phyloP scores from a whole-genome alignment of 1,284 basidiomycete species.

The Pseudozyma pruni region DNA sequence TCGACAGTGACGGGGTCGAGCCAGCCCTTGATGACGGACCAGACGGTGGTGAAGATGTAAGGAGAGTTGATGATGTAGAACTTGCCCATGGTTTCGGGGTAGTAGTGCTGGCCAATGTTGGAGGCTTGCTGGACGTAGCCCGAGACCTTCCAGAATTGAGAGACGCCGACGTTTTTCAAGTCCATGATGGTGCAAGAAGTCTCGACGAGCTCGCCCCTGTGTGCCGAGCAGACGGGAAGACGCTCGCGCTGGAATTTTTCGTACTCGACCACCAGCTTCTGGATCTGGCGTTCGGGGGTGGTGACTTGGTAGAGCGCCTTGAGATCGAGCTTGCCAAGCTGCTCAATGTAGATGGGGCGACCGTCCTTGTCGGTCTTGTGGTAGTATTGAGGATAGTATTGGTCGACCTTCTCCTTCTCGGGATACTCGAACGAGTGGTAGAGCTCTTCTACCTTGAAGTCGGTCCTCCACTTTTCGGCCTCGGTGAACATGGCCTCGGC shows the following conservation, averaged over 20 bases:
- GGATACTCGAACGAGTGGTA: slow-evolving; percentile 86
- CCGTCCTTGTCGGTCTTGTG: slow-evolving; percentile 98
- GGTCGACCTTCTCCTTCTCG: slow-evolving; percentile 84
- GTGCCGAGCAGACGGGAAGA: slow-evolving; percentile 82
- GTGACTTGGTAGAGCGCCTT: slow-evolving; percentile 75
- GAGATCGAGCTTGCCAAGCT: slow-evolving; percentile 88
- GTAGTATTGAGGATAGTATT: slow-evolving; percentile 93
- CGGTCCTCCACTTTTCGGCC: slow-evolving; percentile 90
- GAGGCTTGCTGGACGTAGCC: slow-evolving; percentile 86
- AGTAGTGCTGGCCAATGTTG: slow-evolving; percentile 87
- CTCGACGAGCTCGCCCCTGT: slow-evolving; percentile 86
- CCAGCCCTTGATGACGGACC: slow-evolving; percentile 91
- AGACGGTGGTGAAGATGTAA: slow-evolving; percentile 89
- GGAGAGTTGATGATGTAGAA: slow-evolving; percentile 88
- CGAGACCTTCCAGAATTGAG: slow-evolving; percentile 86
- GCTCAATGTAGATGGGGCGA: slow-evolving; percentile 93
- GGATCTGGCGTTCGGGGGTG: slow-evolving; percentile 86
- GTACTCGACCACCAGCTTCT: slow-evolving; percentile 92
- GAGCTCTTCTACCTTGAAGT: slow-evolving; percentile 87
- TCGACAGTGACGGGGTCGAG: slow-evolving; percentile 92
- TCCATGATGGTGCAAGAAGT: slow-evolving; percentile 99
- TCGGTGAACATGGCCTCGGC: slow-evolving; percentile 85
- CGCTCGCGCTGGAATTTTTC: slow-evolving; percentile 79
- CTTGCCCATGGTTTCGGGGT: slow-evolving; percentile 84
- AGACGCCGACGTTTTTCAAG: slow-evolving; percentile 81